Evolutionary conservation across 345 rosid species (phyloP).

Genomic region (Moringa oleifera): DNA sequence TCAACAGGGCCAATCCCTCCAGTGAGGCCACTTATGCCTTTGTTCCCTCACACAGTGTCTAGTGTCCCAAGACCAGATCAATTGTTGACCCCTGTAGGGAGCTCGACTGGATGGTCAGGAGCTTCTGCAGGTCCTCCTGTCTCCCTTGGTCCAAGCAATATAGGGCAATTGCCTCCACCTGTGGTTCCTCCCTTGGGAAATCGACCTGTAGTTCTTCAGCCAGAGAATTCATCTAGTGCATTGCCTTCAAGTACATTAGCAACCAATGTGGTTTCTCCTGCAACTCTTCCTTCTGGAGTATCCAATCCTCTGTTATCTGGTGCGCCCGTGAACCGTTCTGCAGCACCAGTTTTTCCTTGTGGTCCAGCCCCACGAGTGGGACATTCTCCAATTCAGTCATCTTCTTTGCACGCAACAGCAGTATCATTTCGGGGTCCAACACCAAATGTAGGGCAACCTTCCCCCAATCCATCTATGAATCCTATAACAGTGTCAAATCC

Average conservation of each 20-base stretch:
- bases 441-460: constrained; percentile 26
- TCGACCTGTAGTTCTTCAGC: constrained; percentile 34
- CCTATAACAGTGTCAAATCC: constrained; percentile 15
- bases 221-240: constrained; percentile 22
- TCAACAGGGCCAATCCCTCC: constrained; percentile 28
- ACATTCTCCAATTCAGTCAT: constrained; percentile 11
- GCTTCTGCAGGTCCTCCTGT: neutral
- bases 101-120: constrained; percentile 36
- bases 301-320: constrained; percentile 23
- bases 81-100: constrained; percentile 22
- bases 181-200: constrained; percentile 33
- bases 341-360: constrained; percentile 26
- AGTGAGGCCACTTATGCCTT: constrained; percentile 31
- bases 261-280: constrained; percentile 1
- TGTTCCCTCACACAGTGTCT: constrained; percentile 32
- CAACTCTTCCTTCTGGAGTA: constrained; percentile 17
- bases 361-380: constrained; percentile 19
- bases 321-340: constrained; percentile 29
- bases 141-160: constrained; percentile 27
- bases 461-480: constrained; percentile 18
- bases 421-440: constrained; percentile 19
- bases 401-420: constrained; percentile 23
- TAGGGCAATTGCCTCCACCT: constrained; percentile 35
- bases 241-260: constrained; percentile 16
- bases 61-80: constrained; percentile 35